Evolutionary conservation across 805 yeast species (phyloP).

Genomic region (Brettanomyces nanus): DNA sequence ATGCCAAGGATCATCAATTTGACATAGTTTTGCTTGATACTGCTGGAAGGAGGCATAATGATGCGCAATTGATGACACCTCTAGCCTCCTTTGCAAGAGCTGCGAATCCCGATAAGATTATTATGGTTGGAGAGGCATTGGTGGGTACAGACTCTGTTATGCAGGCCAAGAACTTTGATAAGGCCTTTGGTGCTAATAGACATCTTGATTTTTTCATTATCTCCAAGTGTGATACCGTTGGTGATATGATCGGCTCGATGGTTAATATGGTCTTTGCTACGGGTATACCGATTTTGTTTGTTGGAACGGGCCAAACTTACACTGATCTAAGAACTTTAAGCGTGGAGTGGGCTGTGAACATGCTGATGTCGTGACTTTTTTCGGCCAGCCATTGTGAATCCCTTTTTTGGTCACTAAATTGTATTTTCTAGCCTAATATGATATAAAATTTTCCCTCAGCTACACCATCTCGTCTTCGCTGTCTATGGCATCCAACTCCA

Average conservation of each 20-base stretch:
- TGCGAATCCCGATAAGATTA: constrained; percentile 91
- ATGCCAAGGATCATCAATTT: constrained; percentile 59
- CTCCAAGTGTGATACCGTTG: constrained; percentile 95
- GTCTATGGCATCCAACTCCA: constrained; percentile 26
- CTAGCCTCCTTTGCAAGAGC: constrained; percentile 90
- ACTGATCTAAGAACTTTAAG: constrained; percentile 87
- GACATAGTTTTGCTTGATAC: constrained; percentile 93
- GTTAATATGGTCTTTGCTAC: constrained; percentile 97
- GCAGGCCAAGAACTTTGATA: constrained; percentile 89
- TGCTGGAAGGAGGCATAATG: constrained; percentile 96
- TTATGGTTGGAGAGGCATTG: constrained; percentile 97
- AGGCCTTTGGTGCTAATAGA: constrained; percentile 82
- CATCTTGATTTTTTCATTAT: constrained; percentile 83
- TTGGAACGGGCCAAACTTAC: constrained; percentile 95
- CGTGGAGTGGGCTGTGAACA: constrained; percentile 86
- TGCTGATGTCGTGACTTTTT: constrained; percentile 62
- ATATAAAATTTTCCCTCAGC: constrained; percentile 3
- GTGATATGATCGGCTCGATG: constrained; percentile 92
- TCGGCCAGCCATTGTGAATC: too few relatives aligned
- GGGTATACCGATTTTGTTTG: constrained; percentile 88
- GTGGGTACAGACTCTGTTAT: constrained; percentile 97
- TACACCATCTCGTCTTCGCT: constrained; percentile 29
- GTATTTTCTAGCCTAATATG: too few relatives aligned
- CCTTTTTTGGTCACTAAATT: too few relatives aligned
- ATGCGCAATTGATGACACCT: constrained; percentile 91